Percentiles rank a stretch among this genome's conserved stretches.
Conservation (phyloP, 192 early-diverging fungal genomes). For the Mortierella claussenii region DNA sequence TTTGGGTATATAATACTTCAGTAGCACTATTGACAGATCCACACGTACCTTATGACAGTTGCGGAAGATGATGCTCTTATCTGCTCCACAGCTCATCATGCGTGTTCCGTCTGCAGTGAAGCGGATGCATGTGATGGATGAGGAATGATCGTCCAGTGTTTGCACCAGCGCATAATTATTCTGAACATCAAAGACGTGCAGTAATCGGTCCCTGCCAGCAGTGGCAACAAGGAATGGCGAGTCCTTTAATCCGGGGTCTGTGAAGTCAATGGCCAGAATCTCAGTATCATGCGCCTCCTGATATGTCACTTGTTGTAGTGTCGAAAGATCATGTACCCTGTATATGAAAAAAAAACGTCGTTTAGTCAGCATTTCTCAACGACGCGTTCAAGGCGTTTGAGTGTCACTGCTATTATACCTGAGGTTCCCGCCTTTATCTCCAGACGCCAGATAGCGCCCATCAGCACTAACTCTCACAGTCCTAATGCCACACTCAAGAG, state of each 20-base stretch:
- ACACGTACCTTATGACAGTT: conserved; percentile 37
- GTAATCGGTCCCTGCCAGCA: conserved; percentile 76
- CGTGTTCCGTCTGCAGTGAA: conserved; percentile 72
- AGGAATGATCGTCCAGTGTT: conserved; percentile 88
- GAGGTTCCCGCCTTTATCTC: conserved; percentile 79
- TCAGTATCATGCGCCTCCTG: conserved; percentile 85
- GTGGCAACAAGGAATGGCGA: conserved; percentile 71
- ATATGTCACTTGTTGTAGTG: conserved; percentile 68
- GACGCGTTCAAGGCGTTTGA: too few species aligned
- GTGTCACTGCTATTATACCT: too few species aligned
- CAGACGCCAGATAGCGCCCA: conserved; percentile 73
- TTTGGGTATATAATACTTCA: too few species aligned
- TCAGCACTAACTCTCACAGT: conserved; percentile 72
- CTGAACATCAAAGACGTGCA: conserved; percentile 79
- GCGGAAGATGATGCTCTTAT: conserved; percentile 86
- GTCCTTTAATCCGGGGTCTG: conserved; percentile 47
- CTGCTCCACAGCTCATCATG: conserved; percentile 82
- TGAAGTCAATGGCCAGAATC: conserved; percentile 81
- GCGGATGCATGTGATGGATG: conserved; percentile 78
- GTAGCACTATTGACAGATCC: too few species aligned
- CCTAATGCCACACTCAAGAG: conserved; percentile 71
- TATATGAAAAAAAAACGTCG: too few species aligned
- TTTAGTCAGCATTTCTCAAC: too few species aligned
- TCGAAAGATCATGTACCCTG: conserved; percentile 69
- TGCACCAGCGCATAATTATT: conserved; percentile 71